Conservation (phyloP, 2,329 filamentous ascomycete species). For the Chrysoporthe cubensis region DNA sequence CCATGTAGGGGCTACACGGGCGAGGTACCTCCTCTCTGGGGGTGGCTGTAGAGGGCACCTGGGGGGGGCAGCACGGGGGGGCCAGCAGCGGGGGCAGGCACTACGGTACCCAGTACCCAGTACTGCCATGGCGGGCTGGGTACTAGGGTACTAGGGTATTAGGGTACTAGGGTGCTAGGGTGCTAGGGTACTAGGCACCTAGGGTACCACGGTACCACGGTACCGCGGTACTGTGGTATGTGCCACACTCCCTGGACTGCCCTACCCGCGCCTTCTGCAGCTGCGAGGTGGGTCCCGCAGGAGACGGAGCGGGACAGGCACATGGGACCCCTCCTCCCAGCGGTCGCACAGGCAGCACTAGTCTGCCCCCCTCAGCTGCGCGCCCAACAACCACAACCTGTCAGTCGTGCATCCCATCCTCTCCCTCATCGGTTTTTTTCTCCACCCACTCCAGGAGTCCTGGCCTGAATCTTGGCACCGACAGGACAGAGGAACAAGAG, state of each 20-base stretch:
- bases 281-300: slow-evolving; percentile 2
- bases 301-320: slow-evolving; percentile 6
- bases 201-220: background rate
- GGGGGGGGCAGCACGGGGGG: too few relatives aligned
- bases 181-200: too few relatives aligned
- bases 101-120: too few relatives aligned
- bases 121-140: too few relatives aligned
- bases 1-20: background rate
- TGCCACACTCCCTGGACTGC: background rate
- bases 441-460: background rate
- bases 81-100: too few relatives aligned
- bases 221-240: background rate
- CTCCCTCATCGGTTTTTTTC: background rate
- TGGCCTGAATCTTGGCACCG: background rate
- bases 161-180: too few relatives aligned
- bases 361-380: background rate
- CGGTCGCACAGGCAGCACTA: slow-evolving; percentile 1
- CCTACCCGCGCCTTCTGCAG: slow-evolving; percentile 6
- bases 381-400: background rate
- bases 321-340: slow-evolving; percentile 2
- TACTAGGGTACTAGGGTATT: too few relatives aligned
- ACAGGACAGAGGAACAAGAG: background rate
- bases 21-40: too few relatives aligned
- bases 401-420: background rate
- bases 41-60: too few relatives aligned